phyloP scores from a whole-genome alignment of 192 early-diverging fungal genomes.

The Chytriomyces confervae region DNA sequence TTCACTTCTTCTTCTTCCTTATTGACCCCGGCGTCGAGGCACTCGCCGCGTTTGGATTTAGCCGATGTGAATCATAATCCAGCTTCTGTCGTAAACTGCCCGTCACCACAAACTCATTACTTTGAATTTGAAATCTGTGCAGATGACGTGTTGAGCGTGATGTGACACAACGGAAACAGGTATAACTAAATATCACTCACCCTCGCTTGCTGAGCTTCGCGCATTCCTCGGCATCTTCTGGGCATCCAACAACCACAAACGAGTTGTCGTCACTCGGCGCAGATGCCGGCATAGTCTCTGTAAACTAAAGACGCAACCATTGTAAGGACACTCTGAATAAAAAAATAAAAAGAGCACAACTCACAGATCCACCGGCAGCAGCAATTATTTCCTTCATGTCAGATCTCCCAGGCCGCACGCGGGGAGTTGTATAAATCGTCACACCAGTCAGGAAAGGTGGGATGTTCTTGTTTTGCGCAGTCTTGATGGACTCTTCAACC shows the following conservation, averaged over 20 bases:
- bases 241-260: constrained; percentile 38
- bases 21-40: not conserved
- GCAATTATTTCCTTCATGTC: constrained; percentile 53
- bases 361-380: constrained; percentile 52
- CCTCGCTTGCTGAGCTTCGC: constrained; percentile 28
- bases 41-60: not conserved
- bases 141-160: not conserved
- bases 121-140: constrained; percentile 35
- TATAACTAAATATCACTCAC: not conserved
- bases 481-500: constrained; percentile 33
- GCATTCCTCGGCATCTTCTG: constrained; percentile 41
- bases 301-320: not conserved
- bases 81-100: constrained; percentile 52
- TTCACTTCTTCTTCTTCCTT: not conserved
- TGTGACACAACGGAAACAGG: not conserved
- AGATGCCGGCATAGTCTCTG: constrained; percentile 17
- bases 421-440: constrained; percentile 43
- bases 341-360: not conserved
- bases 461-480: not conserved
- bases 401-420: constrained; percentile 38
- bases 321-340: not conserved
- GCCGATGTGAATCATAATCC: constrained; percentile 28
- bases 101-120: constrained; percentile 54
- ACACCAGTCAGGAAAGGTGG: constrained; percentile 39
- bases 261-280: constrained; percentile 4